These are phyloP conservation scores for Collariella sp. DNA, from an alignment of 495 filamentous ascomycete species.

Conservation along the genomic window DNA sequence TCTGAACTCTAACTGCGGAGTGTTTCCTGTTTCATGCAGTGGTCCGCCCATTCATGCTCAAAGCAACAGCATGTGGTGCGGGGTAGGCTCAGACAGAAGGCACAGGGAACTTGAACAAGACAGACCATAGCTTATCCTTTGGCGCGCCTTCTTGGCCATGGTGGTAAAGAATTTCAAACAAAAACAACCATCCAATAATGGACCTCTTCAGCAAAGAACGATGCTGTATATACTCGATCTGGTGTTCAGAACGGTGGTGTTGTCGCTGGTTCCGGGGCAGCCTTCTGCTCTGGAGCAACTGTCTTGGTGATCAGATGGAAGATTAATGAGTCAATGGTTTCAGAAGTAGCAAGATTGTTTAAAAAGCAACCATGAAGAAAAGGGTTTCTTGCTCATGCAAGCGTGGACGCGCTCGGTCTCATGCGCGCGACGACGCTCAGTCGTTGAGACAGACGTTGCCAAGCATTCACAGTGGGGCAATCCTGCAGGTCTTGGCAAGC, in stretches of 20 bases:
- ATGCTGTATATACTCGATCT: neutral
- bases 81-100: constrained; percentile 2
- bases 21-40: neutral
- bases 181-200: constrained; percentile 35
- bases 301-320: too few species aligned
- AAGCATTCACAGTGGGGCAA: neutral
- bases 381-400: too few species aligned
- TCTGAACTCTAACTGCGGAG: neutral
- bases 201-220: too few species aligned
- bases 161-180: constrained; percentile 15
- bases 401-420: too few species aligned
- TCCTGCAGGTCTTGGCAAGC: neutral
- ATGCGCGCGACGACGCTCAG: too few species aligned
- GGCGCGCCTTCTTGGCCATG: constrained; percentile 56
- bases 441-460: too few species aligned
- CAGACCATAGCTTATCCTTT: constrained; percentile 60
- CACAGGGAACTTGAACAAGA: constrained; percentile 11
- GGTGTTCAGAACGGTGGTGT: too few species aligned
- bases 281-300: neutral
- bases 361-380: too few species aligned
- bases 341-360: too few species aligned
- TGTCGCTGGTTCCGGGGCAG: neutral
- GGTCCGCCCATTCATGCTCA: neutral
- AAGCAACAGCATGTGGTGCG: constrained; percentile 1
- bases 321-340: too few species aligned